Conservation (phyloP, 441 rosid genomes). For the Geranium incanum region DNA sequence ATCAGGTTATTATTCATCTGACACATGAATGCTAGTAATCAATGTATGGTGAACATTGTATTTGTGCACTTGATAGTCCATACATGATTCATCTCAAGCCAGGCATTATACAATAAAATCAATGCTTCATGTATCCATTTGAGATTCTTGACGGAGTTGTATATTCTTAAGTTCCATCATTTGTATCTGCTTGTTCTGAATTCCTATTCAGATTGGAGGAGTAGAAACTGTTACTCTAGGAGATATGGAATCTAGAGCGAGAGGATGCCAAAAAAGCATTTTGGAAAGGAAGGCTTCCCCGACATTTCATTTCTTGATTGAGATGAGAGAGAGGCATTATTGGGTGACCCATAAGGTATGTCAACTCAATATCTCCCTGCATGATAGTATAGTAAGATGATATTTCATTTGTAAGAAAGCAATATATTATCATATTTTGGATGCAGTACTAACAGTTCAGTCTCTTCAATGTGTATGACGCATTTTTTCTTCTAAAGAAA, state of each 20-base stretch:
- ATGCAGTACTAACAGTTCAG: not conserved
- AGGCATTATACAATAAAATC: not conserved
- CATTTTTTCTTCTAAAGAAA: not conserved
- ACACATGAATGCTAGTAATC: not conserved
- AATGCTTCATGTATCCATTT: not conserved
- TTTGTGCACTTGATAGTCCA: not conserved
- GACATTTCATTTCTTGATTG: slow-evolving; percentile 59
- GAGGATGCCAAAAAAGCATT: slow-evolving; percentile 49
- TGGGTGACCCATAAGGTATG: slow-evolving; percentile 59
- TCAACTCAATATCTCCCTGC: not conserved
- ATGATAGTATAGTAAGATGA: not conserved
- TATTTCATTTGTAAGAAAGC: not conserved
- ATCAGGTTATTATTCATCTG: not conserved
- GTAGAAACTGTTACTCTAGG: slow-evolving; percentile 54
- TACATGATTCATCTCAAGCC: not conserved
- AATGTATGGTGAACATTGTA: not conserved
- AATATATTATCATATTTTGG: not conserved
- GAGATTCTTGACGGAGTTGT: not conserved
- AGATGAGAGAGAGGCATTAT: slow-evolving; percentile 55
- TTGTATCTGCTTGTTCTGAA: not conserved
- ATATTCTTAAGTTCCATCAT: not conserved
- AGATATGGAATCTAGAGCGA: slow-evolving; percentile 52
- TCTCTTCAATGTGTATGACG: not conserved
- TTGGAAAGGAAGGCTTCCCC: slow-evolving; percentile 58
- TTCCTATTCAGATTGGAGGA: slow-evolving; percentile 50